Conservation (phyloP, 2,329 filamentous ascomycete genomes). For the Fusarium sp. region DNA sequence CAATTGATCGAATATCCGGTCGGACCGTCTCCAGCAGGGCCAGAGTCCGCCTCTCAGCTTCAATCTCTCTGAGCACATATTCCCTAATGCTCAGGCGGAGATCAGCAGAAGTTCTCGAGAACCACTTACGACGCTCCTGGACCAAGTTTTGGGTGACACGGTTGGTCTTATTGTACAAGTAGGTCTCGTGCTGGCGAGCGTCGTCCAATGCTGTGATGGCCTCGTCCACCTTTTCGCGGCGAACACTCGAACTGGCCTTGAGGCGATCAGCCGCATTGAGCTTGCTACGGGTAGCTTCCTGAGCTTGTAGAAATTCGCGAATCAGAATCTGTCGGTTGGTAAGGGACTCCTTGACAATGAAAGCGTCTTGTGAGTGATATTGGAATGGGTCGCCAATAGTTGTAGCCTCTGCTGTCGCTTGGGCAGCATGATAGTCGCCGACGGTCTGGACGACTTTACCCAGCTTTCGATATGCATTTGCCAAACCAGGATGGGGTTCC, state of each 20-base stretch:
- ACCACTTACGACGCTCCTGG: constrained; percentile 91
- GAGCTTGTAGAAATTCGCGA: constrained; percentile 90
- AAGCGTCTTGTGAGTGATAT: constrained; percentile 94
- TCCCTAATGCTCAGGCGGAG: constrained; percentile 86
- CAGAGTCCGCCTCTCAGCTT: constrained; percentile 90
- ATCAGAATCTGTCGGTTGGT: constrained; percentile 98
- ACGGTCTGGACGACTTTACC: constrained; percentile 93
- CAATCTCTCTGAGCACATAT: constrained; percentile 93
- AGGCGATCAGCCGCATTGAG: constrained; percentile 88
- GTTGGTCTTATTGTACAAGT: constrained; percentile 85
- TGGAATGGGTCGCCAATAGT: constrained; percentile 93
- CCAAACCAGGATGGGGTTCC: constrained; percentile 87
- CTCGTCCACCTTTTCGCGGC: constrained; percentile 96
- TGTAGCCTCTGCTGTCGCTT: constrained; percentile 95
- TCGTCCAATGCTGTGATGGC: constrained; percentile 93
- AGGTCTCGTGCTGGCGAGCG: constrained; percentile 81
- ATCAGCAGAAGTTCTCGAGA: constrained; percentile 85
- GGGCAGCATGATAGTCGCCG: constrained; percentile 94
- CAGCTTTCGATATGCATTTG: constrained; percentile 92
- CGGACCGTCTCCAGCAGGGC: constrained; percentile 93
- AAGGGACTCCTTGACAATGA: constrained; percentile 97
- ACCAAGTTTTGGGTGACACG: constrained; percentile 90
- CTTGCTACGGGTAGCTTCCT: constrained; percentile 84
- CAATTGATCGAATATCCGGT: constrained; percentile 92
- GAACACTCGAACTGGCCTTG: constrained; percentile 86